phyloP scores from a whole-genome alignment of 1,284 basidiomycete species.

The Trichosporon sp. region DNA sequence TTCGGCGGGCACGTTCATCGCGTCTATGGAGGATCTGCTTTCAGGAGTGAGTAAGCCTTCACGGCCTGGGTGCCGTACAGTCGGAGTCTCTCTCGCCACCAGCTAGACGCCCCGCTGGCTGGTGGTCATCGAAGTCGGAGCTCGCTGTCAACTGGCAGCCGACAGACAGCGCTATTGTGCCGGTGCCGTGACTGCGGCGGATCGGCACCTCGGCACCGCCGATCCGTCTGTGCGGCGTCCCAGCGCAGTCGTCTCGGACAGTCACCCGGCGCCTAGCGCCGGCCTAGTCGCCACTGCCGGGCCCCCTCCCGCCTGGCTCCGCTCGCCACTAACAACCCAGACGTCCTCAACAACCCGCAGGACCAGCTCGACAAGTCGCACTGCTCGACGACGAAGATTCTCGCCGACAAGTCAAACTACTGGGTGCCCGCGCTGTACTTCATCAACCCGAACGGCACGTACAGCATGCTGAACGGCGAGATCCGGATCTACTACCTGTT shows the following conservation, averaged over 20 bases:
- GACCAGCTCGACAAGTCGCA: constrained; percentile 23
- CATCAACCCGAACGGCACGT: constrained; percentile 19
- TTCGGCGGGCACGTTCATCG: constrained; percentile 45
- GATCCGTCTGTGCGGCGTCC: not conserved
- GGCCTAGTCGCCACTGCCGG: too few species aligned
- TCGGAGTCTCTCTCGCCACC: too few species aligned
- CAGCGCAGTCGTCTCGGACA: too few species aligned
- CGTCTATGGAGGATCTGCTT: constrained; percentile 41
- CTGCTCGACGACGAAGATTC: constrained; percentile 30
- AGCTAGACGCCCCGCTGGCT: too few species aligned
- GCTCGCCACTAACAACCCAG: constrained; percentile 7
- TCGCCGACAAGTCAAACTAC: constrained; percentile 45
- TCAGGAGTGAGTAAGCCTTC: constrained; percentile 26
- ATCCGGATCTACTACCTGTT: not conserved
- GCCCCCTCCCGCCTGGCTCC: not conserved
- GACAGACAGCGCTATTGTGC: too few species aligned
- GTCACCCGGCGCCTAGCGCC: too few species aligned
- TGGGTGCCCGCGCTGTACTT: constrained; percentile 26
- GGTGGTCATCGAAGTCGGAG: too few species aligned
- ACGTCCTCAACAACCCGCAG: constrained; percentile 21
- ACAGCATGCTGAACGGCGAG: not conserved
- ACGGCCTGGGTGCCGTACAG: not conserved
- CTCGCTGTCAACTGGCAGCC: too few species aligned
- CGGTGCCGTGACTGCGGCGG: too few species aligned
- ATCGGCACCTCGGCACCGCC: not conserved